phyloP scores from a whole-genome alignment of 1,139 yeast species.

The Geotrichum klebahnii region DNA sequence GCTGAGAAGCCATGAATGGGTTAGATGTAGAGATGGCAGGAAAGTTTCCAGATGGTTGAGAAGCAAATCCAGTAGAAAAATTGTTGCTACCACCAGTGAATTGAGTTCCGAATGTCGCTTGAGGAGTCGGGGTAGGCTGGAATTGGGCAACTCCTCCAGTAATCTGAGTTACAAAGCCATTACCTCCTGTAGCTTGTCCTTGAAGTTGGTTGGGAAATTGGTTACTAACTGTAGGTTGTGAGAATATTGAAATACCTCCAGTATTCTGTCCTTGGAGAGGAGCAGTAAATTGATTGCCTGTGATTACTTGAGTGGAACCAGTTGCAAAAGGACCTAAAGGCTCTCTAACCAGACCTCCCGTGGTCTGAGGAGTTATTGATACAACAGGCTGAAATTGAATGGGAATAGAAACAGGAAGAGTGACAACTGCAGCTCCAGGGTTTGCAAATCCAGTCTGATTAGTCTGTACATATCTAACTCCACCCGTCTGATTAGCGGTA shows the following conservation, averaged over 20 bases:
- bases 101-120: conserved; percentile 3
- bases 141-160: conserved; percentile 1
- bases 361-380: conserved; percentile 21
- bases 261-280: conserved; percentile 11
- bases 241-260: conserved; percentile 8
- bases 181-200: conserved; percentile 5
- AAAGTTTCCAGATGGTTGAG: conserved; percentile 12
- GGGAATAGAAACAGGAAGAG: conserved; percentile 17
- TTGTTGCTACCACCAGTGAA: neutral
- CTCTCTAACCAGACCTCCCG: conserved; percentile 38
- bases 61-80: conserved; percentile 4
- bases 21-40: neutral
- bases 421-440: conserved; percentile 32
- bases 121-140: neutral
- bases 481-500: conserved; percentile 14
- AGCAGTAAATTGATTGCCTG: conserved; percentile 19
- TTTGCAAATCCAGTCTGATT: conserved; percentile 23
- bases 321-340: conserved; percentile 38
- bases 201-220: neutral
- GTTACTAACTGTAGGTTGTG: conserved; percentile 9
- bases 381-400: conserved; percentile 20
- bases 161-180: conserved; percentile 4
- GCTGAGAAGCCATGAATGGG: conserved; percentile 11
- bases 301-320: conserved; percentile 35
- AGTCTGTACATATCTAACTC: conserved; percentile 2